Base-by-base conservation (phyloP, 176 grass and related monocot genomes). In the Carex scoparia region DNA sequence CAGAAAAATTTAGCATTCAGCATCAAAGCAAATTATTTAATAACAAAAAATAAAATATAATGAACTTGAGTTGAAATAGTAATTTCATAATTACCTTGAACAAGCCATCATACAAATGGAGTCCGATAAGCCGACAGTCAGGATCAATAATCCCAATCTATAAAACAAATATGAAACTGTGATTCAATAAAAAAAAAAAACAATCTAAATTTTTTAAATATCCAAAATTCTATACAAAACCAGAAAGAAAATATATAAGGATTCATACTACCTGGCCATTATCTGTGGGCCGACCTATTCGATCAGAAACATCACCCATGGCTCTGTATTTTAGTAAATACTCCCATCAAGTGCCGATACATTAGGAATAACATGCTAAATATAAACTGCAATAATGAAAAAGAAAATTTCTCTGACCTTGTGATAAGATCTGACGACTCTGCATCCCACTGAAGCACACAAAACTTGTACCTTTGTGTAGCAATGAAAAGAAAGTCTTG, bases 291-390 rank as follows among this genome's bases (percentile, higher is more conserved):
- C 96, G 91, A 35, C 96, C 96, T 92, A 95, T 99, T 81, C 96
- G 91, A 85, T 99, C 96, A 82, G 96, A 95, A 92, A 99, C 96
- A 88, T 99, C 96, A 82, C 96, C 96, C 96, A 95, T 95, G 7
- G 96, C 87, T 87, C 96, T 99, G 88, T 84, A 91, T 53, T 77
- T 56, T 54, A 55, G 57, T 33, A 58, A 57, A 33, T 56, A 76
- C 59, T 76, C 70, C 70, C 64, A 86, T 33, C 72, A 89, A 74
- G 71, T 69, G 59, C 63, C 80, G 79, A 32, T 84, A 79, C 5
- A 77, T 35, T 74, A 56, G 42, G 40, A 53, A 72, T 69, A 12
- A 14, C 40, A 66, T 27, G 1, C 33, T 15, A 35, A 65, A 69
- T 73, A 70, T 27, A 86, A 6, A 76, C 15, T 65, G 67, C 12